Percentiles rank a stretch among this genome's conserved stretches.
These are phyloP conservation scores for Puccinia novopanici DNA, from an alignment of 1,284 basidiomycete genomes.

Conservation along the genomic window DNA sequence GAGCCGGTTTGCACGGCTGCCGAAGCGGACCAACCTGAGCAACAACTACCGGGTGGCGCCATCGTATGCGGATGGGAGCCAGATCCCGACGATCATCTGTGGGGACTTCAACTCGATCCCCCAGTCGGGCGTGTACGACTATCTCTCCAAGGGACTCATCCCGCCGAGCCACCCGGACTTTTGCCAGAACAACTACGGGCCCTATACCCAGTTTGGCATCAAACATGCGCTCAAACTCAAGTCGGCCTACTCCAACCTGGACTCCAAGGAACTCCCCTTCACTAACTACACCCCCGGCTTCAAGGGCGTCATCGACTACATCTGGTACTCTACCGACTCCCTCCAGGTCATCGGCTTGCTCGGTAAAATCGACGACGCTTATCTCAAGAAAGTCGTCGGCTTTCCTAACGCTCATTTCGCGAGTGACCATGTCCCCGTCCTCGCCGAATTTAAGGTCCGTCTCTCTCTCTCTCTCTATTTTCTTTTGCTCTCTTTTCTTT, in stretches of 20 bases:
- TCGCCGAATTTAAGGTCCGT: constrained; percentile 72
- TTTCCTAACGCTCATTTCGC: constrained; percentile 97
- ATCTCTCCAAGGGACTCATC: constrained; percentile 70
- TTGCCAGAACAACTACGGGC: constrained; percentile 85
- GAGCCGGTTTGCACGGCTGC: constrained; percentile 78
- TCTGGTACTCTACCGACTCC: constrained; percentile 82
- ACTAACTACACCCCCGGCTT: constrained; percentile 83
- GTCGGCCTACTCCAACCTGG: constrained; percentile 74
- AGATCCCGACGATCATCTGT: constrained; percentile 88
- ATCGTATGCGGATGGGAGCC: constrained; percentile 74
- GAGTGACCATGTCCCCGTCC: constrained; percentile 54
- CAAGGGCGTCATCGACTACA: constrained; percentile 76
- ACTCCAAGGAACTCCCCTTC: constrained; percentile 68
- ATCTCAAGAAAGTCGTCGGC: constrained; percentile 87
- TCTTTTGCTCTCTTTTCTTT: background rate
- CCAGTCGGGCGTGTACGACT: constrained; percentile 87
- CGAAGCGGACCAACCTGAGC: constrained; percentile 65
- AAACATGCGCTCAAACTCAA: constrained; percentile 77
- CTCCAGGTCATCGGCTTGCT: constrained; percentile 82
- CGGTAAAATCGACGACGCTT: constrained; percentile 80
- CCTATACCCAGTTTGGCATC: constrained; percentile 86
- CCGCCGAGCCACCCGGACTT: constrained; percentile 85
- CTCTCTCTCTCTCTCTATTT: background rate
- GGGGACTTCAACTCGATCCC: constrained; percentile 94
- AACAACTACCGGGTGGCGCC: constrained; percentile 60